Percentiles rank a stretch among this genome's conserved stretches.
phyloP scores from a whole-genome alignment of 768 basidiomycete genomes.

The Amanita exitialis region DNA sequence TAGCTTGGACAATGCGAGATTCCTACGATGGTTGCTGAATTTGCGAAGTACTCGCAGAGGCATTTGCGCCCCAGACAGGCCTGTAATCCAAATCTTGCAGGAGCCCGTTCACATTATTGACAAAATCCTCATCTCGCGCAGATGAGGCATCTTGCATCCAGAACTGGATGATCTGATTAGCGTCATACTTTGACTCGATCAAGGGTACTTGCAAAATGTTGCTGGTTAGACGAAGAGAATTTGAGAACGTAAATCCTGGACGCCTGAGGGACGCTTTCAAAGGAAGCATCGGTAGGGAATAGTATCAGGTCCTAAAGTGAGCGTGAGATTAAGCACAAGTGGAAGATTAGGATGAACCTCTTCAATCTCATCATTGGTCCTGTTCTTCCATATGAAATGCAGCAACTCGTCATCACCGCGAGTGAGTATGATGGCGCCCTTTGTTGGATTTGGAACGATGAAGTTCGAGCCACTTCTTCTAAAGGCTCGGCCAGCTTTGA shows the following conservation, averaged over 20 bases:
- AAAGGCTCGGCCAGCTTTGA: conserved; percentile 71
- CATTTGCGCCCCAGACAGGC: conserved; percentile 42
- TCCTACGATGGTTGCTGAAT: conserved; percentile 26
- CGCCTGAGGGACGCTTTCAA: conserved; percentile 64
- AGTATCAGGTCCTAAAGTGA: conserved; percentile 67
- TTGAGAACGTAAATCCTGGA: conserved; percentile 75
- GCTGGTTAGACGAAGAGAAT: conserved; percentile 83
- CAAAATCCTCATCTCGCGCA: conserved; percentile 63
- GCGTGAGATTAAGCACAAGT: conserved; percentile 2
- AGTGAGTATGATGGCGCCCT: conserved; percentile 63
- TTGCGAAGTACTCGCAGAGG: conserved; percentile 20
- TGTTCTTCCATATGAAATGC: conserved; percentile 76
- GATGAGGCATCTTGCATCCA: conserved; percentile 81
- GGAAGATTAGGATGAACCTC: conserved; percentile 37
- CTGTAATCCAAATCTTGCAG: conserved; percentile 57
- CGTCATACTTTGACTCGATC: not conserved
- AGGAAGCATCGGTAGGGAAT: conserved; percentile 79
- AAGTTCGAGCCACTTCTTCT: conserved; percentile 56
- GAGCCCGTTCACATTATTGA: conserved; percentile 58
- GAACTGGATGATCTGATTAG: conserved; percentile 38
- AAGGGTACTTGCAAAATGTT: conserved; percentile 67
- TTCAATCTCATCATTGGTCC: conserved; percentile 46
- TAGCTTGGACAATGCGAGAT: not conserved
- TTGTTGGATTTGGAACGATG: conserved; percentile 57
- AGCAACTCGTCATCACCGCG: conserved; percentile 68